Conservation (phyloP, 306 rosid species). For the Fragaria nilgerrensis region DNA sequence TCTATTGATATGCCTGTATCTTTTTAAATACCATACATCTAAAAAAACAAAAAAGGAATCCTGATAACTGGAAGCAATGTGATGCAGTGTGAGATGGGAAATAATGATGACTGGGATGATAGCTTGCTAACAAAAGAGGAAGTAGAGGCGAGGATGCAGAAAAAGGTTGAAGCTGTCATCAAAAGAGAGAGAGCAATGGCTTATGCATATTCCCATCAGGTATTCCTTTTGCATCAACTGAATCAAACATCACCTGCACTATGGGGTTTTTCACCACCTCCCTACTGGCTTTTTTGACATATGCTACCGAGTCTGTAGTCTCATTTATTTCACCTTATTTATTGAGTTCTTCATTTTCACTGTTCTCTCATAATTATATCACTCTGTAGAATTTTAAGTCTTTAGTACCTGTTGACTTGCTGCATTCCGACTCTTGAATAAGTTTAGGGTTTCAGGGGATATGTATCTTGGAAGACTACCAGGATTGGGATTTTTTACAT, state of each 20-base stretch:
- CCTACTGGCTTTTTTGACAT: not conserved
- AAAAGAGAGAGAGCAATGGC: slow-evolving; percentile 98
- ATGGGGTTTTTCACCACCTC: not conserved
- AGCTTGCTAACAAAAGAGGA: slow-evolving; percentile 90
- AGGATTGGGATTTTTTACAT: not conserved
- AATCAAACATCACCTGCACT: not conserved
- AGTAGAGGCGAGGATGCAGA: slow-evolving; percentile 79
- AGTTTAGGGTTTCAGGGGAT: not conserved
- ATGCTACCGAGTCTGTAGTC: not conserved
- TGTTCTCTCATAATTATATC: not conserved
- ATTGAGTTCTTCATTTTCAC: not conserved
- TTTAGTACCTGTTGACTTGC: not conserved
- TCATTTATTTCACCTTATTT: not conserved
- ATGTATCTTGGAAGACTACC: not conserved
- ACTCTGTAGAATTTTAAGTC: not conserved
- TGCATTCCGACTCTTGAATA: not conserved
- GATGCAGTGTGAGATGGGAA: slow-evolving; percentile 75
- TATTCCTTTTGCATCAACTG: slow-evolving; percentile 21
- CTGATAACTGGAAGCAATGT: slow-evolving; percentile 21
- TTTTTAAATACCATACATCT: not conserved
- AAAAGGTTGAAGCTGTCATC: slow-evolving; percentile 80
- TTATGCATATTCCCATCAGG: slow-evolving; percentile 93
- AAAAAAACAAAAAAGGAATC: not conserved
- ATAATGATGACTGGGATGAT: slow-evolving; percentile 84
- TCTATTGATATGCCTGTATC: not conserved